Base-by-base conservation (phyloP, 257 asterid species). In the Lavandula angustifolia region DNA sequence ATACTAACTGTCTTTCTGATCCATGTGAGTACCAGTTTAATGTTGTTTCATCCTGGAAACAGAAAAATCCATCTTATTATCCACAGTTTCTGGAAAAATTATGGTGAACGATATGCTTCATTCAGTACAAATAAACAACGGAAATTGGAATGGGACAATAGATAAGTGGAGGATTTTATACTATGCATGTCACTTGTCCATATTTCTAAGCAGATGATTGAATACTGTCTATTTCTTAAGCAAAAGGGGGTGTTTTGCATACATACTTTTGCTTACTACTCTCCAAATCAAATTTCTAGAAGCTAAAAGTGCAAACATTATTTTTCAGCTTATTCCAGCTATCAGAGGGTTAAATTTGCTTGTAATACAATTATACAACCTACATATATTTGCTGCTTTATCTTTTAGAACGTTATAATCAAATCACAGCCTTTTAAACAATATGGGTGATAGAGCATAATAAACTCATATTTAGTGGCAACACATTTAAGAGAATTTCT, bases 21-120 rank as follows among this genome's bases (percentile, higher is more conserved):
- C 91, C 95, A 78, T 77, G 92, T 2, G 97, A 92, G 68, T 79
- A 82, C 99, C 99, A 89, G 67, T 84, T 77, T 72, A 92, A 76
- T 9, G 96, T 80, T 69, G 94, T 81, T 81, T 85, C 97, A 66
- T 92, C 99, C 99, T 92, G 90, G 41, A 77, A 76, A 56, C 51
- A 73, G 6, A 14, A 75, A 34, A 63, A 62, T n/a, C 9, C 42
- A 54, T 56, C 17, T 62, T n/a, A 34, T 13, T 32, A 54, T 61
- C 41, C 65, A 54, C 9, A 51, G 54, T 37, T 33, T 14, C 3
- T 5, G 48, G 49, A 4, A 29, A 44, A 62, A 31, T 18, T 31
- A 29, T 51, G 34, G 51, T 16, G 40, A 59, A 69, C 34, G 9
- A 4, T 12, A 47, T 66, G 64, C 13, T 34, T 56, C 50, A 3